Base-by-base conservation (phyloP, 2,329 filamentous ascomycete genomes). In the Nemania sp. region DNA sequence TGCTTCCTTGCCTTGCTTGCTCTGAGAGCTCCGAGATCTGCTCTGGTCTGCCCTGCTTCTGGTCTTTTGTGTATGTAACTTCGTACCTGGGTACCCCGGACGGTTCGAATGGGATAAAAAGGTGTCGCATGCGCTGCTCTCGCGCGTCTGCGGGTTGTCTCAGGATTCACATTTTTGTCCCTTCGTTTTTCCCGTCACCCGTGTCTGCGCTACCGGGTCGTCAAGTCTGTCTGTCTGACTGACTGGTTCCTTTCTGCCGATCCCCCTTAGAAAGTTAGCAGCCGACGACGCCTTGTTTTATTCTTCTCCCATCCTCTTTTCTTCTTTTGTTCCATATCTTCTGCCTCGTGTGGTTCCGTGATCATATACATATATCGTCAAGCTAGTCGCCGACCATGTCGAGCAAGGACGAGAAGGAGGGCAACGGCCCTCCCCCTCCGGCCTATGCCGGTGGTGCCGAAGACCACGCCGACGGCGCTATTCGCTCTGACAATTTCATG, bases 351-450 rank as follows among this genome's bases (percentile, higher is more conserved):
- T 11, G 23, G 23, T 1, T 15, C 34, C 15, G 6, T n/a, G 12
- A 17, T 30, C 20, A 9, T 8, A n/a, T n/a, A n/a, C n/a, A n/a
- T n/a, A n/a, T 37, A 12, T 33, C 43, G 20, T 39, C 28, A n/a
- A 12, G 17, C 30, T 41, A 31, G 30, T 46, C 37, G 34, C 41
- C 49, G n/a, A 43, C 46, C 53, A 68, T 64, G 61, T 63, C 61
- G 46, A 60, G 46, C 48, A 58, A 56, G 48, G 63, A 67, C 42
- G 67, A 69, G 63, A 70, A 70, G 55, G 63, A 68, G 50, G 50
- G 59, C 28, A 59, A 56, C 53, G 52, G 60, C 51, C 54, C 61
- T 31, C 64, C 65, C 51, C 54, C 61, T 31, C 64, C 65, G 44
- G 59, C 58, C 41, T 68, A 66, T 46, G 53, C 36, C 49, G 51